Evolutionary conservation across 140 eudicot genomes (phyloP), one percentile per base, ranked within the genome.

Genomic region (Erigeron philadelphicus): DNA sequence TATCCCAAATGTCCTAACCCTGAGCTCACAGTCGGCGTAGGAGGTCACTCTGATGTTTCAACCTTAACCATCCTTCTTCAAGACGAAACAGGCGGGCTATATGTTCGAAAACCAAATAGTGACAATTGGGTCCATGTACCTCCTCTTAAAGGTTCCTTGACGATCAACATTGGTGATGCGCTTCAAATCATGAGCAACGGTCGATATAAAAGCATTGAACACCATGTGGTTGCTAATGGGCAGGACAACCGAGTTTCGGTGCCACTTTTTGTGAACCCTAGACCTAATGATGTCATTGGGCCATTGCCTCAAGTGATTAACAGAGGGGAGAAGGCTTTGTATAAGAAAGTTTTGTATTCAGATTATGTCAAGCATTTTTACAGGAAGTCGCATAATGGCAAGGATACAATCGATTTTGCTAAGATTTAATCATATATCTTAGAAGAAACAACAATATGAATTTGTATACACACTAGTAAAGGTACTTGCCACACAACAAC

Each of bases 1-100:
- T 86, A 83, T 23, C 93, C 93, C 11, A 58, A 19, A 16, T 86
- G 88, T 48, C 93, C 93, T 0, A 80, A 81, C 42, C 93, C 93
- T 0, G 86, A 80, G 61, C 81, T 79, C 61, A 78, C 84, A 0
- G 82, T 80, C 0, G 92, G 92, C 13, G 88, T 78, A 4, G 86
- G 88, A 9, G 81, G 78, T 8, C 92, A 86, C 21, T 77, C 92
- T 0, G 88, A 86, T 43, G 78, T 86, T 2, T 85, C 92, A 25
- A 73, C 86, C 10, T 52, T 85, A 46, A 85, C 92, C 3, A 25
- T 82, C 46, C 88, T 82, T 56, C 82, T 85, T 13, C 92, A 85
- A 67, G 92, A 85, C 41, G 76, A 83, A 58, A 75, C 78, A 0
- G 88, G 88, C 0, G 88, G 92, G 46, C 81, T 85, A 6, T 85